Percentiles rank a stretch among this genome's conserved stretches.
Conservation (phyloP, 2,329 filamentous ascomycete species). For the Fusarium chaquense region DNA sequence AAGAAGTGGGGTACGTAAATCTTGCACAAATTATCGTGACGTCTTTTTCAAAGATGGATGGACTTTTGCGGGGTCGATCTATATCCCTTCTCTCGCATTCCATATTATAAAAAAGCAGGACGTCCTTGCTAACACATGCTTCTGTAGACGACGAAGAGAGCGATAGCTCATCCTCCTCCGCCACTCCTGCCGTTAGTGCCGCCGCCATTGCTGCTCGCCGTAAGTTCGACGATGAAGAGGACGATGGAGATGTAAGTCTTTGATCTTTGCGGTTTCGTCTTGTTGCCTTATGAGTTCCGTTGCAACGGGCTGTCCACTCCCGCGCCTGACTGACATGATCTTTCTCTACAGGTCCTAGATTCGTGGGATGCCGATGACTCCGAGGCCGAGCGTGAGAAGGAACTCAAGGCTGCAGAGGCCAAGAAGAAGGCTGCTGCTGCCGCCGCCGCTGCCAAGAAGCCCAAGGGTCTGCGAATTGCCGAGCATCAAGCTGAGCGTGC, state of each 20-base stretch:
- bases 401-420: constrained; percentile 83
- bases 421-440: constrained; percentile 92
- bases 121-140: constrained; percentile 23
- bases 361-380: constrained; percentile 98
- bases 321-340: constrained; percentile 6
- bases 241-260: constrained; percentile 77
- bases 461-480: constrained; percentile 85
- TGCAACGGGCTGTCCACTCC: not conserved
- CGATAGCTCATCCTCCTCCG: constrained; percentile 52
- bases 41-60: constrained; percentile 26
- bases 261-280: not conserved
- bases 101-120: not conserved
- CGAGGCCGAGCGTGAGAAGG: constrained; percentile 96
- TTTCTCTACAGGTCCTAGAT: constrained; percentile 79
- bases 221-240: constrained; percentile 93
- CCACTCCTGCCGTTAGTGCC: constrained; percentile 55
- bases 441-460: constrained; percentile 90
- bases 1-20: constrained; percentile 59
- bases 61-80: constrained; percentile 27
- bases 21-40: constrained; percentile 12
- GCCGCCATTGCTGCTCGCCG: constrained; percentile 57
- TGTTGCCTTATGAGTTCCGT: not conserved
- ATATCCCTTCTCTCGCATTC: constrained; percentile 2
- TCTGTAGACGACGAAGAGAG: constrained; percentile 56
- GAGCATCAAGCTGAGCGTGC: constrained; percentile 76